Conservation (phyloP, 306 rosid genomes). For the Purshia tridentata region DNA sequence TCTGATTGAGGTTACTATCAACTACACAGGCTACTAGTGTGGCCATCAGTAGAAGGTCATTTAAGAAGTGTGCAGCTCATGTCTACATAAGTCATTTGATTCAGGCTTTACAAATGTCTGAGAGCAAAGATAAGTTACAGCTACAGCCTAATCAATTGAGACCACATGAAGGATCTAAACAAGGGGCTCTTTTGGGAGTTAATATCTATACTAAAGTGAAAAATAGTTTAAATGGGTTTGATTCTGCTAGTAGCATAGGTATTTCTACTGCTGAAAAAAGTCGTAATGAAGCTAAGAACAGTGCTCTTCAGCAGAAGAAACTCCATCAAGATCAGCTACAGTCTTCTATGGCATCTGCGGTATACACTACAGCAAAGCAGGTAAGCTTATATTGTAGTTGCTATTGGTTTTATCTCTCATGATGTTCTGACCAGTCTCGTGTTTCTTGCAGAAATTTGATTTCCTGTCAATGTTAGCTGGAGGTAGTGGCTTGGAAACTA, state of each 20-base stretch:
- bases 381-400: conserved; percentile 36
- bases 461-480: conserved; percentile 55
- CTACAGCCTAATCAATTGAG: conserved; percentile 24
- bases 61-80: conserved; percentile 70
- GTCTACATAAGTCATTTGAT: conserved; percentile 60
- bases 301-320: conserved; percentile 36
- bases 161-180: conserved; percentile 36
- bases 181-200: conserved; percentile 31
- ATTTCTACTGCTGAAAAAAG: conserved; percentile 19
- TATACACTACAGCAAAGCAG: conserved; percentile 46
- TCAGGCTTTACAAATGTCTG: conserved; percentile 32
- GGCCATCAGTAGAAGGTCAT: conserved; percentile 23
- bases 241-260: conserved; percentile 20
- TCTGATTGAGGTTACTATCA: conserved; percentile 4
- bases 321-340: conserved; percentile 37
- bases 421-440: conserved; percentile 26
- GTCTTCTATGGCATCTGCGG: conserved; percentile 17
- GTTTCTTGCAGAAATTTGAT: conserved; percentile 54
- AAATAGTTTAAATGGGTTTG: conserved; percentile 26
- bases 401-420: conserved; percentile 10
- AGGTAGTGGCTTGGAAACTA: conserved; percentile 43
- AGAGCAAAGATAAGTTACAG: conserved; percentile 23
- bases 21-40: conserved; percentile 38
- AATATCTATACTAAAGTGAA: conserved; percentile 27
- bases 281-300: conserved; percentile 32